Evolutionary conservation across 495 filamentous ascomycete species (phyloP), one percentile per base, ranked within the genome.

Genomic region (Penicillium bovifimosum): DNA sequence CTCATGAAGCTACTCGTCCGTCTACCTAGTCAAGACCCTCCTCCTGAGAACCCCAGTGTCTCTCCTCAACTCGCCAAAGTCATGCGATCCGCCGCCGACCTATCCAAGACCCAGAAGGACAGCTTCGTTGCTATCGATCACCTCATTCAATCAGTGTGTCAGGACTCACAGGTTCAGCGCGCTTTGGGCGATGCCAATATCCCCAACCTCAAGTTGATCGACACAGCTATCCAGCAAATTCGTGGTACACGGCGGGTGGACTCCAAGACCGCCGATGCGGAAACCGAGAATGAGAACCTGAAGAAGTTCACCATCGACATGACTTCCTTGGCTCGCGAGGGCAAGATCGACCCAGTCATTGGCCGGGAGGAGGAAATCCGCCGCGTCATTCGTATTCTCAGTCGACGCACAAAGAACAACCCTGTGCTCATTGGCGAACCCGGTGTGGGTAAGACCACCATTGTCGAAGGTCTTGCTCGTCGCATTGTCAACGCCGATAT

Each of bases 271-370:
- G 93, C 95, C 29, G 93, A 96, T 69, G 79, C 86, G 0, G 90
- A 95, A 66, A 76, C 84, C 65, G 91, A 95, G 64, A 86, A 88
- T 61, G 93, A 98, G 71, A 95, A 92, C 57, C 76, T 98, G 33
- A 89, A 91, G 71, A 98, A 96, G 60, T 98, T 93, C 73, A 96
- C 93, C 31, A 92, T 96, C 59, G 93, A 98, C 68, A 90, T 98
- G 89, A 98, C 93, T 9, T 76, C 86, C 20, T 79, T 93, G 80
- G 93, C 93, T 27, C 78, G 93, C 54, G 93, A 97, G 64, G 93
- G 95, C 47, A 96, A 96, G 76, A 92, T 98, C 50, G 93, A 98
- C 64, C 93, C 93, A 1, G 93, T 98, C 52, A 98, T 98, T 68
- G 93, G 93, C 18, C 80, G 93, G 68, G 93, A 97, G 64, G 93